Percentiles rank a stretch among this genome's conserved stretches.
phyloP scores from a whole-genome alignment of 768 basidiomycete species.

The Hypsizygus marmoreus region DNA sequence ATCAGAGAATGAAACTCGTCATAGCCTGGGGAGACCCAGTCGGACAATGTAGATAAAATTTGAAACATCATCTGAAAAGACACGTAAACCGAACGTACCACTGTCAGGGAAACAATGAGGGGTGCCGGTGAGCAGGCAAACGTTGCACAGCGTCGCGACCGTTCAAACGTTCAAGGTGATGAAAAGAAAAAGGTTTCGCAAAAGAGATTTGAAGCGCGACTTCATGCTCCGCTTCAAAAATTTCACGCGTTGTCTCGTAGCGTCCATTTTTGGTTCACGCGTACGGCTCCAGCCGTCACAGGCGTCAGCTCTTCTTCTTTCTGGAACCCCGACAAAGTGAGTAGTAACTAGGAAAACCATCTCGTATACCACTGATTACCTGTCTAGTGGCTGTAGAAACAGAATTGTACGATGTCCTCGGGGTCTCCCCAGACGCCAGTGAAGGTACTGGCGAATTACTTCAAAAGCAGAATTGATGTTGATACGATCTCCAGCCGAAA shows the following conservation, averaged over 20 bases:
- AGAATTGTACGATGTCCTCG: constrained; percentile 86
- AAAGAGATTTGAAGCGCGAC: constrained; percentile 1
- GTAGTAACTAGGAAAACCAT: constrained; percentile 4
- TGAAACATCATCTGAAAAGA: constrained; percentile 53
- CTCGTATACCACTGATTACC: not conserved
- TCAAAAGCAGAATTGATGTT: constrained; percentile 11
- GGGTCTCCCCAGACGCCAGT: constrained; percentile 65
- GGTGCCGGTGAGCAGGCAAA: too few relatives aligned
- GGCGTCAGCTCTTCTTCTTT: too few relatives aligned
- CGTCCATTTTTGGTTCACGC: constrained; percentile 7
- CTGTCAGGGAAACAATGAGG: not conserved
- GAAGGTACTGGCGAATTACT: constrained; percentile 54
- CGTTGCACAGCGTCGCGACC: too few relatives aligned
- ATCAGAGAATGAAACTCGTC: constrained; percentile 49
- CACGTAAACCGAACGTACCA: constrained; percentile 7
- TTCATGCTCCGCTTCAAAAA: constrained; percentile 38
- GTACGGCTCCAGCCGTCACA: too few relatives aligned
- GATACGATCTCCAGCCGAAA: constrained; percentile 58
- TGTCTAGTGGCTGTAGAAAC: constrained; percentile 69
- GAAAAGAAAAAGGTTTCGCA: too few relatives aligned
- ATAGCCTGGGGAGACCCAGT: constrained; percentile 52
- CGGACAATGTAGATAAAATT: constrained; percentile 93
- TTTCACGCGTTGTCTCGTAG: constrained; percentile 21
- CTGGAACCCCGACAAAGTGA: not conserved
- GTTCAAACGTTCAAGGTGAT: constrained; percentile 9